These are phyloP conservation scores for Ogataea philodendri DNA, from an alignment of 805 yeast species.

Conservation along the genomic window DNA sequence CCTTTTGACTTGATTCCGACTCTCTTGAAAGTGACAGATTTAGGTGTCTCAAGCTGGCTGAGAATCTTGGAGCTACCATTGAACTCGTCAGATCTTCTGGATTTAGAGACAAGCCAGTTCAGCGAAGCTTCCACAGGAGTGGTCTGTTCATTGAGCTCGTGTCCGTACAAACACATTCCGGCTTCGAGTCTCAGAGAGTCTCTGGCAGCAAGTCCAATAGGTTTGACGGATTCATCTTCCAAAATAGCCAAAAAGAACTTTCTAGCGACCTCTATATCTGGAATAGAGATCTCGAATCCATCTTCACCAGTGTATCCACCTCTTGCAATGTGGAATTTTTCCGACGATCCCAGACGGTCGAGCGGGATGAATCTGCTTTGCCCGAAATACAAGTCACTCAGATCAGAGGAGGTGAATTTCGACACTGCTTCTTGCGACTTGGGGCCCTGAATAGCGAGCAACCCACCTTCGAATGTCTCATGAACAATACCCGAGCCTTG, in stretches of 20 bases:
- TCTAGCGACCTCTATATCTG: constrained; percentile 50
- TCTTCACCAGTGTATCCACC: constrained; percentile 99
- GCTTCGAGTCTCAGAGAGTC: constrained; percentile 95
- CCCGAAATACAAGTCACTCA: constrained; percentile 72
- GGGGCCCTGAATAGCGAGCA: constrained; percentile 94
- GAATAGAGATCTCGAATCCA: constrained; percentile 89
- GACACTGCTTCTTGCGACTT: constrained; percentile 66
- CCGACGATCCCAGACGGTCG: constrained; percentile 39
- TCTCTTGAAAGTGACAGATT: constrained; percentile 58
- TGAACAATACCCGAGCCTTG: constrained; percentile 29
- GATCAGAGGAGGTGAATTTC: constrained; percentile 56
- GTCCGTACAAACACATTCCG: constrained; percentile 97
- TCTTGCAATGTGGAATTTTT: constrained; percentile 74
- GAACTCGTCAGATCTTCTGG: constrained; percentile 64
- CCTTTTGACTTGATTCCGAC: constrained; percentile 77
- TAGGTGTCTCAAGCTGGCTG: constrained; percentile 61
- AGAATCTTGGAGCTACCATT: constrained; percentile 75
- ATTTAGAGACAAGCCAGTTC: constrained; percentile 85
- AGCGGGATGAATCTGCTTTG: constrained; percentile 50
- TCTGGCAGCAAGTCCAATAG: constrained; percentile 97
- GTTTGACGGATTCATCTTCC: constrained; percentile 57
- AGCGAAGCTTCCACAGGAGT: constrained; percentile 90
- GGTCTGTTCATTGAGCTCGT: constrained; percentile 73
- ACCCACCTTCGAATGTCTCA: constrained; percentile 62
- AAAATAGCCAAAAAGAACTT: constrained; percentile 63